phyloP scores from a whole-genome alignment of 2,329 filamentous ascomycete genomes.

The Metarhizium anisopliae region DNA sequence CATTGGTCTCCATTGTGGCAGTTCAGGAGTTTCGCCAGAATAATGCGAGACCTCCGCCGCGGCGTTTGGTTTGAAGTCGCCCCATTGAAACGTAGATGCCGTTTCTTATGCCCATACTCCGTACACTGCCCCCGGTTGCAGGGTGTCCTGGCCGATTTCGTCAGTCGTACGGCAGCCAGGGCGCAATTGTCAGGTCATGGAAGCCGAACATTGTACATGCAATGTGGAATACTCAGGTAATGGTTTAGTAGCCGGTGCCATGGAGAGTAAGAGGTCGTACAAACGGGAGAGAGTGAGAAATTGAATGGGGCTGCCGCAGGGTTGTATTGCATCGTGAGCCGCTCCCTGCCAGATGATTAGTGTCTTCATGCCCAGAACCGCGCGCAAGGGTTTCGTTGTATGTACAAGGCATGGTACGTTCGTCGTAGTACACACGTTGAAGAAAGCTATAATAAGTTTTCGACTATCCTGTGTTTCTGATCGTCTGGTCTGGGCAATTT shows the following conservation, averaged over 20 bases:
- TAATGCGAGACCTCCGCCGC: constrained; percentile 8
- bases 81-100: constrained; percentile 19
- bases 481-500: neutral
- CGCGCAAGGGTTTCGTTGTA: too few relatives aligned
- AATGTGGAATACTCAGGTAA: too few relatives aligned
- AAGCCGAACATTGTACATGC: too few relatives aligned
- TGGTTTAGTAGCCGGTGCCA: neutral
- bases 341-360: neutral
- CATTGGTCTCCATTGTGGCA: neutral
- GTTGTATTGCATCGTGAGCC: neutral
- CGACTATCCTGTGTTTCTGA: neutral
- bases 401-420: too few relatives aligned
- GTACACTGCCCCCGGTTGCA: neutral
- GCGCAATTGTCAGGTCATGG: neutral
- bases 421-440: too few relatives aligned
- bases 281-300: neutral
- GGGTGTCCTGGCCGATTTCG: neutral
- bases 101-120: constrained; percentile 9
- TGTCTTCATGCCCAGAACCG: too few relatives aligned
- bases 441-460: too few relatives aligned
- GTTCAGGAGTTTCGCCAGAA: constrained; percentile 4
- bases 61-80: constrained; percentile 22
- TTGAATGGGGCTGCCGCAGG: neutral
- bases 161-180: neutral
- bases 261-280: neutral